A percentile compares a stretch with the other conserved stretches of the same genome.
Conservation (phyloP, 2,329 filamentous ascomycete species). For the Curvularia eragrostidis region DNA sequence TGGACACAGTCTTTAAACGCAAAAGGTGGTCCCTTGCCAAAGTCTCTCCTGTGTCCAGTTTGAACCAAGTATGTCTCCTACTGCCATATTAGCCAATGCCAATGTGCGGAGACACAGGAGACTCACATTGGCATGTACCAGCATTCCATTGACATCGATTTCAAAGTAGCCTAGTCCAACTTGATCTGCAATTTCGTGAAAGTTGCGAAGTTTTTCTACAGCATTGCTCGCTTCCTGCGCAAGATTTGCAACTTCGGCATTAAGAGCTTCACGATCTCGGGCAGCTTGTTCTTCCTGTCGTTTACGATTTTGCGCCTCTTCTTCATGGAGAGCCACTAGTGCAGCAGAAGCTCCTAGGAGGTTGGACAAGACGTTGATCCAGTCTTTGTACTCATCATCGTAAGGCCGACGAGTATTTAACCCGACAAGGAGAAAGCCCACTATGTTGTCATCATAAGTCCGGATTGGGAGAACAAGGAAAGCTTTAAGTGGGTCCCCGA, state of each 20-base stretch:
- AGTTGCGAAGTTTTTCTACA: conserved; percentile 15
- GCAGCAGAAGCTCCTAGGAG: conserved; percentile 24
- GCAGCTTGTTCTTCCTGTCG: conserved; percentile 24
- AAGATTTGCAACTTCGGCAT: conserved; percentile 20
- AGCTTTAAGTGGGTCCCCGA: conserved; percentile 15
- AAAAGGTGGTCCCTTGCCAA: conserved; percentile 6
- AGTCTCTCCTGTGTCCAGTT: conserved; percentile 15
- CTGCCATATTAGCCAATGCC: neutral
- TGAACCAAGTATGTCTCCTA: conserved; percentile 19
- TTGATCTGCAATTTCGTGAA: conserved; percentile 18
- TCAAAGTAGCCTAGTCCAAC: conserved; percentile 24
- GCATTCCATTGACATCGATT: conserved; percentile 12
- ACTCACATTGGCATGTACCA: conserved; percentile 23
- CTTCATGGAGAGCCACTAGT: conserved; percentile 24
- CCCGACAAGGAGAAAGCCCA: conserved; percentile 15
- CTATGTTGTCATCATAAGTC: conserved; percentile 10
- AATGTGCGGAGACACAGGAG: neutral
- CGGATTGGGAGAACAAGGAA: conserved; percentile 17
- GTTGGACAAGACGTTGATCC: conserved; percentile 24
- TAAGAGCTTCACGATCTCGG: conserved; percentile 21
- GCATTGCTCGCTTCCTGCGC: conserved; percentile 15
- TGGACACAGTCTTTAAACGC: conserved; percentile 15
- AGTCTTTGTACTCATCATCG: conserved; percentile 26
- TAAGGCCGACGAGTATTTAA: conserved; percentile 28
- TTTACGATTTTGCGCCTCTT: conserved; percentile 20